Evolutionary conservation across 2,329 filamentous ascomycete genomes (phyloP).

Genomic region (Sporothrix pseudoabietina): DNA sequence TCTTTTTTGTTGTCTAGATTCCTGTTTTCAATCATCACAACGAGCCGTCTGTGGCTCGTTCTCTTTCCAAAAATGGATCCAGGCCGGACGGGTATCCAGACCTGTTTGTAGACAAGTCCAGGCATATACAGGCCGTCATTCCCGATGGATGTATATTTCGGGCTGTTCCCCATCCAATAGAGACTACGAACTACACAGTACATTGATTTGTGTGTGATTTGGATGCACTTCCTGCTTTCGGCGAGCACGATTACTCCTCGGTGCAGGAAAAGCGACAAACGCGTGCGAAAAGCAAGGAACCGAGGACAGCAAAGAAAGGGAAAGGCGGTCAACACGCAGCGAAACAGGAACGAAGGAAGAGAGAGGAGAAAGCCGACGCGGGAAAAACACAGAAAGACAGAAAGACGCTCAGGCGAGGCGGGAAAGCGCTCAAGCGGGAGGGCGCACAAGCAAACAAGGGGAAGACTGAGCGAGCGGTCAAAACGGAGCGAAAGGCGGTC

Average conservation of each 20-base stretch:
- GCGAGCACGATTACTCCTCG: not conserved
- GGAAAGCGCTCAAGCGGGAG: slow-evolving; percentile 13
- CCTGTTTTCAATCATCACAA: not conserved
- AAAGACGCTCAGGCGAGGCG: not conserved
- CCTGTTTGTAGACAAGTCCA: not conserved
- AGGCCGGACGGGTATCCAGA: not conserved
- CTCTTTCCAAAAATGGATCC: not conserved
- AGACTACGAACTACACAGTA: not conserved
- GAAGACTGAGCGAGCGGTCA: not conserved
- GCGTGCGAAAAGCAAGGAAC: slow-evolving; percentile 1
- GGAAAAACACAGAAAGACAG: slow-evolving; percentile 5
- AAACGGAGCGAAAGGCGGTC: slow-evolving; percentile 24
- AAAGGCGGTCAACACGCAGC: slow-evolving; percentile 18
- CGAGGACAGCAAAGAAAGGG: not conserved
- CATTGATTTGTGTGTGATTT: not conserved
- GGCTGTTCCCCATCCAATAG: slow-evolving; percentile 1
- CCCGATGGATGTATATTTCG: not conserved
- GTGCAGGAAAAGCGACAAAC: not conserved
- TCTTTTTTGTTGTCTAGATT: not conserved
- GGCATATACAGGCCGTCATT: not conserved
- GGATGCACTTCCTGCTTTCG: slow-evolving; percentile 2
- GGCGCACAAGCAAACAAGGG: not conserved
- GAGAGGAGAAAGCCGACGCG: slow-evolving; percentile 8
- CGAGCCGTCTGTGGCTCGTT: not conserved
- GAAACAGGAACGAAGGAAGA: slow-evolving; percentile 14